Base-by-base conservation (phyloP, 2,329 filamentous ascomycete species). In the Phoma sp. region DNA sequence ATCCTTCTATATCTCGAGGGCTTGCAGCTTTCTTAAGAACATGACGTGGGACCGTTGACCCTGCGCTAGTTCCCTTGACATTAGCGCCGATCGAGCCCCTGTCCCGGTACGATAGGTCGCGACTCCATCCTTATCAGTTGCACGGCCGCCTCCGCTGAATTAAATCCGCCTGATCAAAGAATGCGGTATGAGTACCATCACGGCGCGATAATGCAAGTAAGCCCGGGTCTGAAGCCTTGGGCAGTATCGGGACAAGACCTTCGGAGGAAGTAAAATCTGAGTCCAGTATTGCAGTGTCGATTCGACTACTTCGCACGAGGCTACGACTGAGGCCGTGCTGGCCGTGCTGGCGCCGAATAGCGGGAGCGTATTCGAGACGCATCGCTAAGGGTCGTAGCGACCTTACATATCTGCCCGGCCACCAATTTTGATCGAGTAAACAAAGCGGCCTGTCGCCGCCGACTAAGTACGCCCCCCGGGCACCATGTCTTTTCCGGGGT, bases 381-480 rank as follows among this genome's bases (percentile, higher is more conserved):
- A 51, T 52, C 9, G 60, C 59, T 57, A 61, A 56, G 62, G 51
- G 53, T 55, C 41, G 59, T 52, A 66, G 72, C 72, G 70, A 65
- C 62, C 60, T 69, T 61, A 65, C 61, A 56, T 61, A 64, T 55
- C 61, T 45, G 62, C 57, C 51, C 62, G 56, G 68, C 68, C 61
- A 58, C 61, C 42, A 50, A 55, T 46, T 55, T 55, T 50, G 41
- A 74, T 74, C 69, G 69, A 74, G 72, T 73, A 73, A 74, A 58
- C 50, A 24, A 50, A 46, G 52, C 52, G 52, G 52, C 50, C 46
- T 50, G 46, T 50, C 25, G 47, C 60, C 58, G 60, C 52, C 53
- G 52, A 60, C 59, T 50, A 33, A 13, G 32, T 13, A 56, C 52
- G 32, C 46, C 58, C 61, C 58, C 60, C 62, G 18, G 60, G 43